A percentile compares a stretch with the other conserved stretches of the same genome.
These are phyloP conservation scores for Candida tammaniensis DNA, from an alignment of 805 yeast species.

Conservation along the genomic window DNA sequence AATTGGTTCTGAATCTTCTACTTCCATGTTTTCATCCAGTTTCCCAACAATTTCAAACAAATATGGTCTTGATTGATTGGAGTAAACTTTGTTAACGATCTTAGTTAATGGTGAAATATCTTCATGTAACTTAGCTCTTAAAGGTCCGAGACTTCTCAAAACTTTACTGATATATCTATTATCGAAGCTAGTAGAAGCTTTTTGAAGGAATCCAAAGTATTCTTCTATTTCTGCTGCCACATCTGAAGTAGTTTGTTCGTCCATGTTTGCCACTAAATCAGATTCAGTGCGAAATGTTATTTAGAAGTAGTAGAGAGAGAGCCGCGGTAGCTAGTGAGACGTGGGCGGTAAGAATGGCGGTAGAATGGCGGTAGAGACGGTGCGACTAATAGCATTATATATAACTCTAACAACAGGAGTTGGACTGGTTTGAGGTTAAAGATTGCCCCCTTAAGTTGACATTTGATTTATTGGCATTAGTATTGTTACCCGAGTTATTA, in stretches of 20 bases:
- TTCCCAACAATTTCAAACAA: constrained; percentile 15
- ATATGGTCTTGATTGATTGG: constrained; percentile 32
- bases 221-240: constrained; percentile 32
- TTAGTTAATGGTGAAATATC: constrained; percentile 45
- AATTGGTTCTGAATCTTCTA: constrained; percentile 27
- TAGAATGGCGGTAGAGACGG: neutral
- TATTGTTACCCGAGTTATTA: constrained; percentile 34
- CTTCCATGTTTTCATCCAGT: constrained; percentile 10
- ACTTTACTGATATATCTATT: constrained; percentile 85
- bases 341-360: too few species aligned
- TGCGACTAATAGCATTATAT: too few species aligned
- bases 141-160: constrained; percentile 73
- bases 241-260: neutral
- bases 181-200: constrained; percentile 72
- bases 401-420: constrained; percentile 43
- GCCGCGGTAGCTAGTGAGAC: neutral
- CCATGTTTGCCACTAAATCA: too few species aligned
- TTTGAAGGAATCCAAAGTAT: constrained; percentile 47
- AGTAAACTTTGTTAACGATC: constrained; percentile 55
- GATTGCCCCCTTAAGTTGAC: constrained; percentile 74
- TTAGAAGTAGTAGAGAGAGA: too few species aligned
- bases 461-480: constrained; percentile 55
- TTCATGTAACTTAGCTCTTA: constrained; percentile 58
- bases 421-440: constrained; percentile 38
- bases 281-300: too few species aligned